Percentiles rank a stretch among this genome's conserved stretches.
Evolutionary conservation across 2,329 filamentous ascomycete genomes (phyloP).

Genomic region (Emericellopsis atlantica): DNA sequence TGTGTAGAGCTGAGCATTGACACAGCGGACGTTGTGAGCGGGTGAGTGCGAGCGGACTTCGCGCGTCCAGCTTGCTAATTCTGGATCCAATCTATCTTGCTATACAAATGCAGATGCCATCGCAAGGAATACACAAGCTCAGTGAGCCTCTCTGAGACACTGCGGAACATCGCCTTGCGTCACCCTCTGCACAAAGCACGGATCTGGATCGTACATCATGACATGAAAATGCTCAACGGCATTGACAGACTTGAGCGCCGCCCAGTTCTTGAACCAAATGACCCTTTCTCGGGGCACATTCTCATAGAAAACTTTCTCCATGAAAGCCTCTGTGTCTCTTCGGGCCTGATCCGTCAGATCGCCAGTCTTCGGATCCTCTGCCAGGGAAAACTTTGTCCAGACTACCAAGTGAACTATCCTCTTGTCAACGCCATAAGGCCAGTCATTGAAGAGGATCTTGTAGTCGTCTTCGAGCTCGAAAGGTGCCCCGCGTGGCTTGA

Average conservation of each 20-base stretch:
- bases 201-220: conserved; percentile 71
- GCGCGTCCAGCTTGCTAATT: background rate
- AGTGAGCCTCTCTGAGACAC: conserved; percentile 8
- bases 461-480: conserved; percentile 44
- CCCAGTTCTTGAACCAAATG: conserved; percentile 62
- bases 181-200: conserved; percentile 53
- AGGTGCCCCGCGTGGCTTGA: conserved; percentile 16
- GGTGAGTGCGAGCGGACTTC: background rate
- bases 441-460: conserved; percentile 79
- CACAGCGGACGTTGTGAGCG: background rate
- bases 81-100: too few relatives aligned
- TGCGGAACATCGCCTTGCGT: conserved; percentile 65
- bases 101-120: too few relatives aligned
- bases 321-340: conserved; percentile 56
- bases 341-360: conserved; percentile 55
- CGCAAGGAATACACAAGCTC: too few relatives aligned
- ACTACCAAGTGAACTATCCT: conserved; percentile 76
- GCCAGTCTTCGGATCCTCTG: conserved; percentile 51
- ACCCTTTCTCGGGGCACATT: conserved; percentile 26
- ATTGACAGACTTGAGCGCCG: conserved; percentile 69
- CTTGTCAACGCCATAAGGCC: conserved; percentile 77
- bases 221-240: conserved; percentile 91
- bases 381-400: conserved; percentile 81
- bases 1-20: conserved; percentile 39
- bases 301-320: conserved; percentile 51